A percentile compares a stretch with the other conserved stretches of the same genome.
Evolutionary conservation across 192 early-diverging fungal genomes (phyloP).

Genomic region (Bifiguratus adelaidae): DNA sequence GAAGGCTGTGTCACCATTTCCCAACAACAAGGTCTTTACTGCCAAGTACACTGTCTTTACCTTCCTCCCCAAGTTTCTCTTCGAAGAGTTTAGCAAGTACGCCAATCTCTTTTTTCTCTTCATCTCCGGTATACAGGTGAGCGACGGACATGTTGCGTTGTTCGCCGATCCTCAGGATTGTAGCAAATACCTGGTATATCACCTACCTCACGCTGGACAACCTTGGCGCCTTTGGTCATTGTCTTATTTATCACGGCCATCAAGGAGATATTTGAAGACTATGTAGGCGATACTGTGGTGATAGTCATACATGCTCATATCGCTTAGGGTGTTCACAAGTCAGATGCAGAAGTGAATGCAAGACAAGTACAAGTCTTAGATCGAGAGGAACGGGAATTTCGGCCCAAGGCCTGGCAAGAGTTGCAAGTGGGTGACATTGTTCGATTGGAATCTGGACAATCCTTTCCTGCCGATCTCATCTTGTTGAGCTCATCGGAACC

Average conservation of each 20-base stretch:
- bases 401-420: conserved; percentile 33
- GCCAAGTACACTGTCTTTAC: conserved; percentile 83
- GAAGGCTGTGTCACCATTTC: too few species aligned
- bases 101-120: conserved; percentile 95
- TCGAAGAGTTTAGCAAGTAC: conserved; percentile 89
- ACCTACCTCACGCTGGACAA: conserved; percentile 84
- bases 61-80: conserved; percentile 89
- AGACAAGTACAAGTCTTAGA: background rate
- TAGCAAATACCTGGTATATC: conserved; percentile 94
- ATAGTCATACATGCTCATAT: conserved; percentile 38
- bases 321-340: conserved; percentile 1
- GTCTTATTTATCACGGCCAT: conserved; percentile 82
- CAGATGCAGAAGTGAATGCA: background rate
- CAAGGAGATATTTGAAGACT: conserved; percentile 94
- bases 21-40: conserved; percentile 72
- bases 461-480: conserved; percentile 55
- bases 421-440: conserved; percentile 56
- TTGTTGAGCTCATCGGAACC: conserved; percentile 55
- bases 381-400: conserved; percentile 25
- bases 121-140: background rate
- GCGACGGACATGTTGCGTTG: background rate
- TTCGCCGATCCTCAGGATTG: background rate
- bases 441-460: conserved; percentile 39
- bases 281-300: conserved; percentile 28
- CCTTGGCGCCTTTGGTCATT: conserved; percentile 71